Base-by-base conservation (phyloP, 306 rosid species). In the Arachis hypogaea region DNA sequence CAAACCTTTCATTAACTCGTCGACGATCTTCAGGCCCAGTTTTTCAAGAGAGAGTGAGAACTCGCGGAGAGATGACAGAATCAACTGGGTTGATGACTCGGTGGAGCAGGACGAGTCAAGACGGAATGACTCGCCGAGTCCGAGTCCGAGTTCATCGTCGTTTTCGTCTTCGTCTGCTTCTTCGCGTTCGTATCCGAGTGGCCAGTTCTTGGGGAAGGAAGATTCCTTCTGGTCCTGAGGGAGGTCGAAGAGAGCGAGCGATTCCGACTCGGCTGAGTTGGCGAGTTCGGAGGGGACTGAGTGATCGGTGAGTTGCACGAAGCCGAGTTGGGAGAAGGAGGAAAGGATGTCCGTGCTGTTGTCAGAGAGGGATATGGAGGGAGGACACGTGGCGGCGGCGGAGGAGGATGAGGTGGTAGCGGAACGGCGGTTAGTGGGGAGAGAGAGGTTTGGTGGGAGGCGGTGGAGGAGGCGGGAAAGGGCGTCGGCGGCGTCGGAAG, bases 361-460 rank as follows among this genome's bases (percentile, higher is more conserved):
- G 71, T 10, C 78, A 54, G 92, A 64, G 29, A 92, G 63, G 29
- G 96, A 83, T 62, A 91, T 45, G 4, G 77, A 40, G 2, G 90
- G 89, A 5, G 92, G 93, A 60, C 69, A 81, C 6, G 75, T 86
- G 78, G 81, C 43, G 46, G 88, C 5, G 4, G 78, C 7, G 0
- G 82, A 44, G 41, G 84, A 43, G 7, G 46, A 43, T 6, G 46
- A 49, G 49, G 63, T 12, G 11, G 51, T 8, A 3, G 79, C 16
- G 2, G 85, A 56, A 16, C 80, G 43, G 36, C 82, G 73, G 84
- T 84, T 87, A 45, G 85, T 52, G 50, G 97, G 92, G 77, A 85
- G 92, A 56, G 96, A 83, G 82, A 93, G 96, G 2, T 76, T 73
- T 7, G 96, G 98, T 0, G 97, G 97, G 33, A 93, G 85, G 69